These are phyloP conservation scores for Nitzschia putrida DNA, from an alignment of 108 stramenopile genomes.

Conservation along the genomic window DNA sequence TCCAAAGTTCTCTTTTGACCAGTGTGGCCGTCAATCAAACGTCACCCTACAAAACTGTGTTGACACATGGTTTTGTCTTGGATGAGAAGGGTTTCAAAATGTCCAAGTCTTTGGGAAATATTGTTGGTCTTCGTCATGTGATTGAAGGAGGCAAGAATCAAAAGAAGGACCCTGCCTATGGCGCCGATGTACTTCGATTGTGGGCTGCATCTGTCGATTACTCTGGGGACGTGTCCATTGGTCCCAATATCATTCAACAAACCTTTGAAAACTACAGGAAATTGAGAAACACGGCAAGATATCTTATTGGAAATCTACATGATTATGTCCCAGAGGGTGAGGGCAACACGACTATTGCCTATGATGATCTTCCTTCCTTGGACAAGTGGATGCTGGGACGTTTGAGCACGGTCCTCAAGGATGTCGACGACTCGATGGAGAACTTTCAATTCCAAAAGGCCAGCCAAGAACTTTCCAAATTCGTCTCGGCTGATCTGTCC, in stretches of 20 bases:
- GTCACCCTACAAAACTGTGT: conserved; percentile 93
- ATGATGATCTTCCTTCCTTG: conserved; percentile 86
- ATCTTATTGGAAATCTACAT: conserved; percentile 90
- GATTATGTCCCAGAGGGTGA: conserved; percentile 82
- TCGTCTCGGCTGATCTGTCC: conserved; percentile 90
- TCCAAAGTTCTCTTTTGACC: conserved; percentile 96
- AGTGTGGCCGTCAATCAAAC: conserved; percentile 86
- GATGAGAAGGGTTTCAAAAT: conserved; percentile 99
- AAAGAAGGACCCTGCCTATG: conserved; percentile 94
- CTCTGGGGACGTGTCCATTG: conserved; percentile 91
- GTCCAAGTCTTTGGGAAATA: conserved; percentile 98
- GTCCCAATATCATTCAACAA: conserved; percentile 92
- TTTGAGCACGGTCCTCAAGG: conserved; percentile 70
- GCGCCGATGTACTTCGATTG: conserved; percentile 96
- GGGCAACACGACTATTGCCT: conserved; percentile 63
- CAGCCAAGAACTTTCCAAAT: conserved; percentile 83
- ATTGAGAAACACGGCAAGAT: conserved; percentile 94
- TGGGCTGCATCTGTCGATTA: conserved; percentile 98
- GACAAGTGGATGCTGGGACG: conserved; percentile 96
- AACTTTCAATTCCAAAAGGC: conserved; percentile 86
- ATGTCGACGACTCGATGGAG: conserved; percentile 87
- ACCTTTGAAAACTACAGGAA: conserved; percentile 94
- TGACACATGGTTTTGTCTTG: conserved; percentile 98
- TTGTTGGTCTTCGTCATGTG: conserved; percentile 91
- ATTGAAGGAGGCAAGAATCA: conserved; percentile 96